Evolutionary conservation across 2,329 filamentous ascomycete genomes (phyloP).

Genomic region (Fusarium keratoplasticum): DNA sequence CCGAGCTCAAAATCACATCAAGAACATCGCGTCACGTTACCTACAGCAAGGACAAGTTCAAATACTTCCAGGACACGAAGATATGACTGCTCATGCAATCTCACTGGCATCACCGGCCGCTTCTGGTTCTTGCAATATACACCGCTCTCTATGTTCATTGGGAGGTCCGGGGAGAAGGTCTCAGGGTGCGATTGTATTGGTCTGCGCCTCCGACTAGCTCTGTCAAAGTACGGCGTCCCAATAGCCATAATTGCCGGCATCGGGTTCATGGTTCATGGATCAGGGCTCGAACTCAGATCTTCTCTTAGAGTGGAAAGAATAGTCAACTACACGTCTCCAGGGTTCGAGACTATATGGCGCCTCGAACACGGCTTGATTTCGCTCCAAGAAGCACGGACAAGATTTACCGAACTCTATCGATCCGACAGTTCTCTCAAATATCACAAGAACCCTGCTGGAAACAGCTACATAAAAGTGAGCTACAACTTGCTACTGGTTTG

Average conservation of each 20-base stretch:
- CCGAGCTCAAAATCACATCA: background rate
- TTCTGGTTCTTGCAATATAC: background rate
- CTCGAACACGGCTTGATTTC: rapidly evolving
- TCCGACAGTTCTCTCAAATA: rapidly evolving
- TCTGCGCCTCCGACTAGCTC: background rate
- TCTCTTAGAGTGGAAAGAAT: background rate
- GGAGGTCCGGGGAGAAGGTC: background rate
- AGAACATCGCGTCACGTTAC: background rate
- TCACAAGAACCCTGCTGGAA: background rate
- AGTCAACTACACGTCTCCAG: background rate
- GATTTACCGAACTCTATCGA: background rate
- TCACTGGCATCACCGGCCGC: background rate
- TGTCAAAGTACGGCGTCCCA: background rate
- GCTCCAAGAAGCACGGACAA: rapidly evolving
- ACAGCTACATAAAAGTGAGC: background rate
- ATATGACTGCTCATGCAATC: background rate
- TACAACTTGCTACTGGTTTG: rapidly evolving
- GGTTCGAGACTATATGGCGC: background rate
- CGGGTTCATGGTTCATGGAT: background rate
- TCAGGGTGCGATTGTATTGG: background rate
- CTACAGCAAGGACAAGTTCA: background rate
- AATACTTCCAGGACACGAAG: rapidly evolving
- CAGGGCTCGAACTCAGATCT: background rate
- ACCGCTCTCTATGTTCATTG: background rate
- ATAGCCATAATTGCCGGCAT: background rate